Percentiles rank a stretch among this genome's conserved stretches.
Conservation (phyloP, 352 stramenopile genomes). For the Phytopythium ostracodes region DNA sequence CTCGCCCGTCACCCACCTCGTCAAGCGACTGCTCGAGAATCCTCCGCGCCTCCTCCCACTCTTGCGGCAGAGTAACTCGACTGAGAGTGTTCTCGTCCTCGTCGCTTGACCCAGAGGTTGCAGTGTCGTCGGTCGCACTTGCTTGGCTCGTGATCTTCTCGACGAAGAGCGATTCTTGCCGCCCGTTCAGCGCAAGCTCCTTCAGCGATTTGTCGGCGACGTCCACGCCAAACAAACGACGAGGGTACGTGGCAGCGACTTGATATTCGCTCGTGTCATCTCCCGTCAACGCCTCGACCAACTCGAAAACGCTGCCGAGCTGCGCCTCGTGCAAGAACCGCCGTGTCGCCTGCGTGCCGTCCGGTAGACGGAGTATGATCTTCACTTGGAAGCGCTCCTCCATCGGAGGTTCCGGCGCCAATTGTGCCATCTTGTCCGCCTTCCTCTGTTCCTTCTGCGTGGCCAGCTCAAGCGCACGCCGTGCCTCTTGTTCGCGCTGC, state of each 20-base stretch:
- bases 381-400: conserved; percentile 45
- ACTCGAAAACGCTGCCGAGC: conserved; percentile 41
- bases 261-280: conserved; percentile 36
- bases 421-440: conserved; percentile 25
- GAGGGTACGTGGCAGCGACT: conserved; percentile 57
- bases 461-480: conserved; percentile 15
- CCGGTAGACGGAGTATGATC: conserved; percentile 41
- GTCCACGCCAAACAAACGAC: conserved; percentile 48
- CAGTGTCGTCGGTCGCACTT: background rate
- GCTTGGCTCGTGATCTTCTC: conserved; percentile 22
- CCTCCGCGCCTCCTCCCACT: conserved; percentile 43
- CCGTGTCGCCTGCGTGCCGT: conserved; percentile 40
- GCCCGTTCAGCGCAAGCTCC: conserved; percentile 45
- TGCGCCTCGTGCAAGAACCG: conserved; percentile 31
- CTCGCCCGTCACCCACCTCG: conserved; percentile 18
- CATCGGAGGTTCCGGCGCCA: conserved; percentile 32
- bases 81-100: conserved; percentile 7
- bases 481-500: conserved; percentile 29
- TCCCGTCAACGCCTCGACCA: conserved; percentile 50
- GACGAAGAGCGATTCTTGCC: conserved; percentile 71
- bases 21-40: conserved; percentile 50
- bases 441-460: conserved; percentile 41
- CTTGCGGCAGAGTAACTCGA: conserved; percentile 20
- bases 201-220: conserved; percentile 34
- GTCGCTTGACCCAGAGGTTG: background rate